These are phyloP conservation scores for Staphylotrichum tortipilum DNA, from an alignment of 495 filamentous ascomycete species.

Conservation along the genomic window DNA sequence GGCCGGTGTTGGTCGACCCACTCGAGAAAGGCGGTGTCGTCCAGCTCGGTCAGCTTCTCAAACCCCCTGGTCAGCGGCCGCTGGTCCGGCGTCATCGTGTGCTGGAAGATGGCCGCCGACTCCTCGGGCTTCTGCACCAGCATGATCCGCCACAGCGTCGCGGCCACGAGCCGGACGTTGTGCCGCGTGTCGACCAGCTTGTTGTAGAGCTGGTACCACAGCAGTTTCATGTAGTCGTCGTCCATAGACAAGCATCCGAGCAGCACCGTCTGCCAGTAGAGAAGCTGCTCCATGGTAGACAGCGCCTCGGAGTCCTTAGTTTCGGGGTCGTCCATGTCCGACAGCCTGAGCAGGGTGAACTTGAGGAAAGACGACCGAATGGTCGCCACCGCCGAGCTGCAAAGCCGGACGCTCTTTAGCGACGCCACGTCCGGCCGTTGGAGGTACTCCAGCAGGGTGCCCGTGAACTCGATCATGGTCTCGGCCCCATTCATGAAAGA, in stretches of 20 bases:
- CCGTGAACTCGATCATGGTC: conserved; percentile 77
- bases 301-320: conserved; percentile 49
- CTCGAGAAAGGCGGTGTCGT: conserved; percentile 72
- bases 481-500: conserved; percentile 88
- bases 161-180: conserved; percentile 64
- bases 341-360: conserved; percentile 69
- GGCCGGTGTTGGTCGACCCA: conserved; percentile 84
- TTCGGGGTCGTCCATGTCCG: conserved; percentile 63
- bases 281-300: conserved; percentile 67
- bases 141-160: conserved; percentile 79
- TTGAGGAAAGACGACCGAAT: conserved; percentile 69
- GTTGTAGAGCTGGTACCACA: conserved; percentile 85
- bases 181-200: conserved; percentile 60
- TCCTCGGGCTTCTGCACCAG: conserved; percentile 91
- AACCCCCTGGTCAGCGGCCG: conserved; percentile 68
- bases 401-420: conserved; percentile 80
- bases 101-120: conserved; percentile 58
- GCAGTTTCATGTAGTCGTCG: conserved; percentile 64
- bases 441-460: conserved; percentile 74
- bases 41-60: conserved; percentile 72
- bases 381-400: conserved; percentile 64
- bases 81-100: conserved; percentile 60
- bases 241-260: conserved; percentile 68
- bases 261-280: conserved; percentile 91
- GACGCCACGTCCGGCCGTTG: conserved; percentile 74